Evolutionary conservation across 495 filamentous ascomycete species (phyloP), one percentile per base, ranked within the genome.

Genomic region (Friedmanniomyces endolithicus): DNA sequence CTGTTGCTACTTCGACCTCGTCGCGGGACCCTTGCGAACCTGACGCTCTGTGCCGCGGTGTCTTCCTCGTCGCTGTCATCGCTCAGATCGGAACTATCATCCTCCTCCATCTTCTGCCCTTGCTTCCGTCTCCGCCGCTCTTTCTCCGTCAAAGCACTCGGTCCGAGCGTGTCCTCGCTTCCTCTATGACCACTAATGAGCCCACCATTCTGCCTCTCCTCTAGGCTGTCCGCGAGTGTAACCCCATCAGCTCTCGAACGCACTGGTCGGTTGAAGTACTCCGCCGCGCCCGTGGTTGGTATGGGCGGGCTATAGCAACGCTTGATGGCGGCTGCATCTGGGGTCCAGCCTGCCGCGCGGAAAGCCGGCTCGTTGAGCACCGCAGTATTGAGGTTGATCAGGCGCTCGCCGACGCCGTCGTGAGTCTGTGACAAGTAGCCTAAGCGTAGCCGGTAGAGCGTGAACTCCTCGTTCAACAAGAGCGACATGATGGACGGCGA

Each of bases 271-370:
- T 11, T 51, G 65, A 92, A 98, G 67, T 98, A 98, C 66, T 97
- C 90, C 16, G 57, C 57, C 11, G 52, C 53, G 19, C 52, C 47
- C 1, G 59, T 61, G 6, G 90, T 94, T 23, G 92, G 92, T 50
- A 98, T 98, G 0, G 94, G 92, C 12, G 92, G 92, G 6, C 90
- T 96, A 65, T 98, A 90, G 29, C 88, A 94, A 52, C 92, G 80
- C 66, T 94, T 94, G 63, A 90, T 81, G 56, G 86, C 80, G 11
- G 80, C 72, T 4, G 84, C 76, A 59, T 86, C 85, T 27, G 84
- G 71, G 27, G 83, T 81, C 94, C 94, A 97, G 62, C 94, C 92
- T 43, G 90, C 90, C 31, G 88, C 83, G 65, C 92, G 90, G 72
- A 95, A 97, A 48, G 88, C 88, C n/a, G 88, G 86, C 22, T 87